These are phyloP conservation scores for Trametes meyenii DNA, from an alignment of 768 basidiomycete genomes.

Conservation along the genomic window DNA sequence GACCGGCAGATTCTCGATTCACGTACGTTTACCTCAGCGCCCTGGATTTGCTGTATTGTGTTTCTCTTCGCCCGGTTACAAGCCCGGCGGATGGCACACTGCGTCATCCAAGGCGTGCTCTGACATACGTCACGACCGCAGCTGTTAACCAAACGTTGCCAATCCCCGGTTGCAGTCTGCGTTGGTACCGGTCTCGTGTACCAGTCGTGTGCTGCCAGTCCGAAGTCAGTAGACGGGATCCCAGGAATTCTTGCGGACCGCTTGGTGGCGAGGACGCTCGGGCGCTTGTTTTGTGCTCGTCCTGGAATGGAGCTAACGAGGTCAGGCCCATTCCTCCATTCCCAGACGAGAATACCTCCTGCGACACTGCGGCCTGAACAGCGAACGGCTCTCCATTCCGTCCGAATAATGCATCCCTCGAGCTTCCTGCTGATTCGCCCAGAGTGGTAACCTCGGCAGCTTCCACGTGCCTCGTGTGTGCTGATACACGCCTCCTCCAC, in stretches of 20 bases:
- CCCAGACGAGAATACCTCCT: constrained; percentile 15
- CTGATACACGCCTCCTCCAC: constrained; percentile 33
- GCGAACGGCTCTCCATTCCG: constrained; percentile 7
- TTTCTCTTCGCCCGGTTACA: too few relatives aligned
- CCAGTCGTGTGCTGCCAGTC: background rate
- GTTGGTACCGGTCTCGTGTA: constrained; percentile 5
- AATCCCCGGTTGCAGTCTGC: too few relatives aligned
- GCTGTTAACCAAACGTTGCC: too few relatives aligned
- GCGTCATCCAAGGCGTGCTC: too few relatives aligned
- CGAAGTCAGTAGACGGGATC: background rate
- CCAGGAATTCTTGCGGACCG: background rate
- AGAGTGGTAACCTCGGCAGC: constrained; percentile 19
- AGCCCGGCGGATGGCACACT: too few relatives aligned
- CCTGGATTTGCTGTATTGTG: too few relatives aligned
- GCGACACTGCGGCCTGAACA: constrained; percentile 1
- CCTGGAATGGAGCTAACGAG: constrained; percentile 8
- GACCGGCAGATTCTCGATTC: too few relatives aligned
- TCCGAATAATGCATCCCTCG: constrained; percentile 4
- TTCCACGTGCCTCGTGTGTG: constrained; percentile 23
- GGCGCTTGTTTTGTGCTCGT: background rate
- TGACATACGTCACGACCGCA: too few relatives aligned
- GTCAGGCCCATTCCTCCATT: constrained; percentile 9
- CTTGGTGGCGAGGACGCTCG: background rate
- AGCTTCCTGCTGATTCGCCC: constrained; percentile 10
- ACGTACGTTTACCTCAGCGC: too few relatives aligned